A percentile compares a stretch with the other conserved stretches of the same genome.
These are phyloP conservation scores for Hericium coralloides DNA, from an alignment of 768 basidiomycete species.

Conservation along the genomic window DNA sequence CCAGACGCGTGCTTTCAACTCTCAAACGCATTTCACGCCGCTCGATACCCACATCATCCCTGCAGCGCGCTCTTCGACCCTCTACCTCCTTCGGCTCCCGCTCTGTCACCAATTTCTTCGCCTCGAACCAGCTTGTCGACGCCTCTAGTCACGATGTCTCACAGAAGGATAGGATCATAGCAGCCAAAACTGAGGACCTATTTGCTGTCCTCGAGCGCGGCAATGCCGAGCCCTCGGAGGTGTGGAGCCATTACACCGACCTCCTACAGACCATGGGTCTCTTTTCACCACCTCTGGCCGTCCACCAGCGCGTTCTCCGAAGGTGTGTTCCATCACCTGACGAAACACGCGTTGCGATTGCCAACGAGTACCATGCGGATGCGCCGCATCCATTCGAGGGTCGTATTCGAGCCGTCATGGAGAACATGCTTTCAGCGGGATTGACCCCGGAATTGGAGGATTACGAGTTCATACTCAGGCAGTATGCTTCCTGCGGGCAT, in stretches of 20 bases:
- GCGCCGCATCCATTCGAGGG: constrained; percentile 51
- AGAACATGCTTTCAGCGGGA: constrained; percentile 55
- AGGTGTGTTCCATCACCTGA: constrained; percentile 45
- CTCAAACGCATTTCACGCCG: constrained; percentile 6
- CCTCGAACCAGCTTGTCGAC: not conserved
- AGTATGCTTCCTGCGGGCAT: constrained; percentile 73
- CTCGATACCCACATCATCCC: not conserved
- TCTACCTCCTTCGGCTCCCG: constrained; percentile 3
- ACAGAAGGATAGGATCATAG: constrained; percentile 9
- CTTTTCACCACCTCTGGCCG: constrained; percentile 45
- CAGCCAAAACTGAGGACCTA: constrained; percentile 10
- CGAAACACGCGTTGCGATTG: constrained; percentile 36
- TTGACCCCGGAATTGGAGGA: constrained; percentile 42
- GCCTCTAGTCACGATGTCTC: not conserved
- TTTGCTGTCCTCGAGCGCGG: constrained; percentile 7
- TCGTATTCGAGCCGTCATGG: constrained; percentile 58
- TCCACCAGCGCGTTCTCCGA: constrained; percentile 64
- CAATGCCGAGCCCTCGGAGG: constrained; percentile 30
- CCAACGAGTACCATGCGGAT: constrained; percentile 28
- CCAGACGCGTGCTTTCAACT: constrained; percentile 7
- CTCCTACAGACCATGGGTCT: constrained; percentile 40
- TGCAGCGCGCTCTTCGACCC: not conserved
- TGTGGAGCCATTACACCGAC: constrained; percentile 60
- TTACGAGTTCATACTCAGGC: constrained; percentile 66
- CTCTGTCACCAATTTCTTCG: not conserved